phyloP scores from a whole-genome alignment of 78 protist species.

The Bigelowiella natans region DNA sequence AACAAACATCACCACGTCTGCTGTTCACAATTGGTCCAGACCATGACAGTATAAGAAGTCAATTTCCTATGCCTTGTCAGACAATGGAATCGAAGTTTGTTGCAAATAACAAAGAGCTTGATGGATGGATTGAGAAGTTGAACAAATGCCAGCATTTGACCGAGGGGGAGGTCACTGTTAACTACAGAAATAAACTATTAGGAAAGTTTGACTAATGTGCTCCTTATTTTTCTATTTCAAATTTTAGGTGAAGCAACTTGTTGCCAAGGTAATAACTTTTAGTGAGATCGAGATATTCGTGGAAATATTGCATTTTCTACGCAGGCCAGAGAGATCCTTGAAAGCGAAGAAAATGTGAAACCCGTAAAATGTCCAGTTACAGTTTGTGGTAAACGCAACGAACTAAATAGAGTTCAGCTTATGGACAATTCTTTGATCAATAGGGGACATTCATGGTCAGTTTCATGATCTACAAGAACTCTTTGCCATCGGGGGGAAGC shows the following conservation, averaged over 20 bases:
- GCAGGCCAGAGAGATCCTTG: conserved; percentile 59
- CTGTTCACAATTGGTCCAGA: too few species aligned
- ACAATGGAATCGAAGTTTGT: not conserved
- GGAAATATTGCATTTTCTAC: not conserved
- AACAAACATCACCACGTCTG: too few species aligned
- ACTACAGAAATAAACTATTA: conserved; percentile 39
- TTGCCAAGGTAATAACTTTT: not conserved
- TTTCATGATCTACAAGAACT: conserved; percentile 87
- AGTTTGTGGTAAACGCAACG: conserved; percentile 75
- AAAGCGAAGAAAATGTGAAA: conserved; percentile 70
- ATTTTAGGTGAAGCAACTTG: not conserved
- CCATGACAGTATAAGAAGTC: too few species aligned
- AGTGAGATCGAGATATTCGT: not conserved
- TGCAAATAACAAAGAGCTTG: conserved; percentile 1
- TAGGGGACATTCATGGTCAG: conserved; percentile 92
- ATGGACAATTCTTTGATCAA: too few species aligned
- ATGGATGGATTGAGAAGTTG: conserved; percentile 22
- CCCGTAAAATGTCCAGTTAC: conserved; percentile 77
- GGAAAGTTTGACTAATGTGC: not conserved
- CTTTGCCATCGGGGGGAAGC: conserved; percentile 79
- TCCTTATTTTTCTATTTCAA: not conserved
- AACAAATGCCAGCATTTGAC: conserved; percentile 18
- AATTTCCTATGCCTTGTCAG: too few species aligned
- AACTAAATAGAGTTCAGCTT: too few species aligned
- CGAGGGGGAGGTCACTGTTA: conserved; percentile 31